Percentiles rank a stretch among this genome's conserved stretches.
Evolutionary conservation across 106 monocot species (phyloP).

Genomic region (Xerophyta viscosa): DNA sequence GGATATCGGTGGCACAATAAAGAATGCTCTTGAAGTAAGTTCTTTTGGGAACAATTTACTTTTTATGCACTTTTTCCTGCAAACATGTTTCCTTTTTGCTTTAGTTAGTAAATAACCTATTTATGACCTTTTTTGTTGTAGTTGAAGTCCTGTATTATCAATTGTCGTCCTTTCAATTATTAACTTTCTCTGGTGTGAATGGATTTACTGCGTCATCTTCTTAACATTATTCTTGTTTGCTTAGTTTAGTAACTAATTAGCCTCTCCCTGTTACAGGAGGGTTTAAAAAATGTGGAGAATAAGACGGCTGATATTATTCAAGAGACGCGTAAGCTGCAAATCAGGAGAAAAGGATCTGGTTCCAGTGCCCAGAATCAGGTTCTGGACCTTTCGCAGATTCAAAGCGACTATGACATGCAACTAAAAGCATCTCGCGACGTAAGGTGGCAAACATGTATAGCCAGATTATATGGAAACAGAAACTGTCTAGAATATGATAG

Average conservation of each 20-base stretch:
- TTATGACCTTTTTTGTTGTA: too few relatives aligned
- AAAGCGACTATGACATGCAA: constrained; percentile 44
- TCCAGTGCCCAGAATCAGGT: constrained; percentile 13
- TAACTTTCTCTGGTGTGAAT: too few relatives aligned
- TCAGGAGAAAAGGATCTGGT: constrained; percentile 48
- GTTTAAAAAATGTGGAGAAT: constrained; percentile 65
- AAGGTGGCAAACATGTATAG: constrained; percentile 51
- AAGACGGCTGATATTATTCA: constrained; percentile 47
- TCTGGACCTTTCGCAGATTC: constrained; percentile 21
- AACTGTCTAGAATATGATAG: too few relatives aligned
- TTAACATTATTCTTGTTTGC: too few relatives aligned
- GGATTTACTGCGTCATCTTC: too few relatives aligned
- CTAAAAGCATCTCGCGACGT: constrained; percentile 82
- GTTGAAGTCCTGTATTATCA: too few relatives aligned
- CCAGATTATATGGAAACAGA: constrained; percentile 11
- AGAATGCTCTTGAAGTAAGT: constrained; percentile 69
- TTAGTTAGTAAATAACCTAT: too few relatives aligned
- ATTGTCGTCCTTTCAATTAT: too few relatives aligned
- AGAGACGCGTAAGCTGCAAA: constrained; percentile 58
- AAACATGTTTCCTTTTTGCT: not conserved
- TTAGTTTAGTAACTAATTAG: too few relatives aligned
- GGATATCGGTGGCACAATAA: constrained; percentile 66
- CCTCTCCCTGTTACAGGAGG: constrained; percentile 58
- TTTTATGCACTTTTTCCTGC: not conserved
- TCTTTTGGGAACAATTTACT: not conserved